Percentiles rank a stretch among this genome's conserved stretches.
Conservation (phyloP, 129 eudicot species). For the Saposhnikovia divaricata region DNA sequence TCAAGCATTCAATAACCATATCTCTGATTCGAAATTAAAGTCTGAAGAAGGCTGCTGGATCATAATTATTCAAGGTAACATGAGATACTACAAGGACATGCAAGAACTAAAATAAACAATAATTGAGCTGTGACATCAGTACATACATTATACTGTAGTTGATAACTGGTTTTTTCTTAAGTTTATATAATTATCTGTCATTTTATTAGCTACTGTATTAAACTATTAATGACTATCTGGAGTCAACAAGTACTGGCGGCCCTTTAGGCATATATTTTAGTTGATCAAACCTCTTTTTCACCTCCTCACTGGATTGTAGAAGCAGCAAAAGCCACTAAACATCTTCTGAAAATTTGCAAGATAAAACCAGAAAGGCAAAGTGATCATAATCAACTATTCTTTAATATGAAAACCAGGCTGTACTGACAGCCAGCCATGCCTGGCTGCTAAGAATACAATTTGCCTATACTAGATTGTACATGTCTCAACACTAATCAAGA, state of each 20-base stretch:
- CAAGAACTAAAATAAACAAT: not conserved
- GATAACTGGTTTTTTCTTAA: not conserved
- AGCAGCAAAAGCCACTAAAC: not conserved
- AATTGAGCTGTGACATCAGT: not conserved
- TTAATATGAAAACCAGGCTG: not conserved
- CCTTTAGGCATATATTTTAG: not conserved
- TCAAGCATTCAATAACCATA: not conserved
- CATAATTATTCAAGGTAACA: not conserved
- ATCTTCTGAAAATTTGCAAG: not conserved
- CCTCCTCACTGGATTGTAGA: not conserved
- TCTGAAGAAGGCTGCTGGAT: not conserved
- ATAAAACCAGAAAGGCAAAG: not conserved
- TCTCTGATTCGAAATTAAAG: not conserved
- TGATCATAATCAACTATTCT: not conserved
- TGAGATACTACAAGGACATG: not conserved
- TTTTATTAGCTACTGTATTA: not conserved
- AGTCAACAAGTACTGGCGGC: not conserved
- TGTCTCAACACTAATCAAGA: not conserved
- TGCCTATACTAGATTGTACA: slow-evolving; percentile 1
- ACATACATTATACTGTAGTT: too few relatives aligned
- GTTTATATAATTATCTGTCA: not conserved
- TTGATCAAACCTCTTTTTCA: not conserved
- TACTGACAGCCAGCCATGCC: not conserved
- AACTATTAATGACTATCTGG: not conserved
- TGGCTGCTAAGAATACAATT: not conserved